Conservation (phyloP, 331 rosid species). For the Telfairia occidentalis region DNA sequence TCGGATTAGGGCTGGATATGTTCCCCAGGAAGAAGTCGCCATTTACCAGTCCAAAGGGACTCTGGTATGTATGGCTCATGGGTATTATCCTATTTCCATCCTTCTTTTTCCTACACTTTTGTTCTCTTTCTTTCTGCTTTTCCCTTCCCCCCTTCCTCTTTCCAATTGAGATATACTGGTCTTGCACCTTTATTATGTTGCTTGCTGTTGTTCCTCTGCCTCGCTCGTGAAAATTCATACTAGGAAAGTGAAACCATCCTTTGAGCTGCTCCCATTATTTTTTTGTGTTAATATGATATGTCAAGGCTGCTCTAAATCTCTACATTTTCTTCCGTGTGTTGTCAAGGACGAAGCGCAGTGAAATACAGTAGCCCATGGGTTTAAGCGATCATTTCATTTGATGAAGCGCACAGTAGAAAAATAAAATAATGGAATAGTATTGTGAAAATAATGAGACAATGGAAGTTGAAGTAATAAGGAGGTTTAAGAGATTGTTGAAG, state of each 20-base stretch:
- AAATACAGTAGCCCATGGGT: not conserved
- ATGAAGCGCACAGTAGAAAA: not conserved
- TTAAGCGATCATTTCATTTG: not conserved
- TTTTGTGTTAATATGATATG: not conserved
- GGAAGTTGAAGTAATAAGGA: not conserved
- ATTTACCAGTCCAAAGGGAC: slow-evolving; percentile 69
- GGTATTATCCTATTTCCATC: not conserved
- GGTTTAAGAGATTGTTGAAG: not conserved
- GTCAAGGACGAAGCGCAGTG: not conserved
- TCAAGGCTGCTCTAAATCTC: not conserved
- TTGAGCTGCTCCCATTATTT: not conserved
- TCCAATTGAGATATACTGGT: not conserved
- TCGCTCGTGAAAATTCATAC: not conserved
- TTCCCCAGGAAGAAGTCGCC: slow-evolving; percentile 88
- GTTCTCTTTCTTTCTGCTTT: not conserved
- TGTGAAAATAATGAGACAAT: not conserved
- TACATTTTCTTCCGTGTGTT: not conserved
- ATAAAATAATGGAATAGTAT: not conserved
- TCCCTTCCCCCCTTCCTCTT: not conserved
- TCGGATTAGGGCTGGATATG: slow-evolving; percentile 76
- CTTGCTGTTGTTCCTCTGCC: not conserved
- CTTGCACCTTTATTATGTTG: not conserved
- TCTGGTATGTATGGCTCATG: slow-evolving; percentile 29
- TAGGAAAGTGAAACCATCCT: not conserved
- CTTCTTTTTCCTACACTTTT: not conserved